Conservation (phyloP, 129 eudicot genomes). For the Flaveria trinervia region DNA sequence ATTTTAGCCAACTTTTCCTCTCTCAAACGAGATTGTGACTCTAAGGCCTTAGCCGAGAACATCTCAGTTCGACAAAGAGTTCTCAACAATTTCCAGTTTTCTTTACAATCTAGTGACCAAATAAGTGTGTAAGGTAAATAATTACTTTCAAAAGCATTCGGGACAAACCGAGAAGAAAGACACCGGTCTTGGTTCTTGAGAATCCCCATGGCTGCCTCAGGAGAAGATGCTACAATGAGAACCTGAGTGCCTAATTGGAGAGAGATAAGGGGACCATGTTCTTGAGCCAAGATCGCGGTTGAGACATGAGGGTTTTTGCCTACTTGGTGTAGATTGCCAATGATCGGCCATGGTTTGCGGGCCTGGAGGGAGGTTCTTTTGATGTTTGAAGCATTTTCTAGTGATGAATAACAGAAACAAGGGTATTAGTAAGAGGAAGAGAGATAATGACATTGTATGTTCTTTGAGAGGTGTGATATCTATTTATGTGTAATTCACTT, state of each 20-base stretch:
- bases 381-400: not conserved
- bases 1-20: slow-evolving; percentile 20
- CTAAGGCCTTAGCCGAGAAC: slow-evolving; percentile 31
- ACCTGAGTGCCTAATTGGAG: slow-evolving; percentile 34
- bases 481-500: not conserved
- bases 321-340: slow-evolving; percentile 40
- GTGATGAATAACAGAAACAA: not conserved
- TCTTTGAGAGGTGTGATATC: not conserved
- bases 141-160: slow-evolving; percentile 4
- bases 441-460: not conserved
- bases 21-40: slow-evolving; percentile 32
- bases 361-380: slow-evolving; percentile 32
- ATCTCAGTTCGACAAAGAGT: slow-evolving; percentile 32
- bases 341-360: slow-evolving; percentile 34
- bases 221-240: slow-evolving; percentile 37
- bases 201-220: slow-evolving; percentile 29
- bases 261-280: slow-evolving; percentile 34
- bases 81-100: slow-evolving; percentile 30
- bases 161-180: slow-evolving; percentile 30
- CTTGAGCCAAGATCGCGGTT: slow-evolving; percentile 24
- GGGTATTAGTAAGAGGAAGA: slow-evolving; percentile 4
- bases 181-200: slow-evolving; percentile 33
- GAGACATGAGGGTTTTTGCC: slow-evolving; percentile 29
- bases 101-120: slow-evolving; percentile 26
- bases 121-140: slow-evolving; percentile 13